A percentile compares a stretch with the other conserved stretches of the same genome.
Evolutionary conservation across 257 asterid genomes (phyloP).

Genomic region (Rauvolfia tetraphylla): DNA sequence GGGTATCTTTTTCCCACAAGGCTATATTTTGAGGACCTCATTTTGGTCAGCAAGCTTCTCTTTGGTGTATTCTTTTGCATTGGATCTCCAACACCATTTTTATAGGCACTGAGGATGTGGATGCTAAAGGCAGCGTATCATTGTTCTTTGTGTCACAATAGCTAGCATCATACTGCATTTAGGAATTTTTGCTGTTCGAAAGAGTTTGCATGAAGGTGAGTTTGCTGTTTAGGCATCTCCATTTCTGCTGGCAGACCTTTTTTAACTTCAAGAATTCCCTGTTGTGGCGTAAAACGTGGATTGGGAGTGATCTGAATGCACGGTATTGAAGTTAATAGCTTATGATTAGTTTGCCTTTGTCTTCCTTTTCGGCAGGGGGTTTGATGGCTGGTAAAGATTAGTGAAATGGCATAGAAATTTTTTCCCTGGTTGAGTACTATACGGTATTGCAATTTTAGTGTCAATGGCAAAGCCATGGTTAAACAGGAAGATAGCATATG

Average conservation of each 20-base stretch:
- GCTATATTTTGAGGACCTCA: not conserved
- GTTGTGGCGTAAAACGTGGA: not conserved
- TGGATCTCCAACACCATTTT: not conserved
- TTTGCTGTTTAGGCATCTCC: not conserved
- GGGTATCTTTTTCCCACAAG: not conserved
- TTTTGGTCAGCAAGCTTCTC: not conserved
- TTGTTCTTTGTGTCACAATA: too few relatives aligned
- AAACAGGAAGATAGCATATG: not conserved
- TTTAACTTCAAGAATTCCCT: not conserved
- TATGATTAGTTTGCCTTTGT: not conserved
- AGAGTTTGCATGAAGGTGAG: not conserved
- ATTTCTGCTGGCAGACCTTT: too few relatives aligned
- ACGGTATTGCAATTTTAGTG: not conserved
- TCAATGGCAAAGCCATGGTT: not conserved
- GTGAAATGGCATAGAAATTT: not conserved
- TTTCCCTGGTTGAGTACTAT: not conserved
- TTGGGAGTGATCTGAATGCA: not conserved
- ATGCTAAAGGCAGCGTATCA: not conserved
- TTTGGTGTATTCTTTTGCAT: not conserved
- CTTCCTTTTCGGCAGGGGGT: not conserved
- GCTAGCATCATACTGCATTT: not conserved
- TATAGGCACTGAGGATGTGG: not conserved
- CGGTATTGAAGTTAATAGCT: not conserved
- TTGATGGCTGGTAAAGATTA: not conserved
- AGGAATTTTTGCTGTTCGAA: not conserved